phyloP scores from a whole-genome alignment of 371 early-diverging fungal species.

The Coemansia sp. region DNA sequence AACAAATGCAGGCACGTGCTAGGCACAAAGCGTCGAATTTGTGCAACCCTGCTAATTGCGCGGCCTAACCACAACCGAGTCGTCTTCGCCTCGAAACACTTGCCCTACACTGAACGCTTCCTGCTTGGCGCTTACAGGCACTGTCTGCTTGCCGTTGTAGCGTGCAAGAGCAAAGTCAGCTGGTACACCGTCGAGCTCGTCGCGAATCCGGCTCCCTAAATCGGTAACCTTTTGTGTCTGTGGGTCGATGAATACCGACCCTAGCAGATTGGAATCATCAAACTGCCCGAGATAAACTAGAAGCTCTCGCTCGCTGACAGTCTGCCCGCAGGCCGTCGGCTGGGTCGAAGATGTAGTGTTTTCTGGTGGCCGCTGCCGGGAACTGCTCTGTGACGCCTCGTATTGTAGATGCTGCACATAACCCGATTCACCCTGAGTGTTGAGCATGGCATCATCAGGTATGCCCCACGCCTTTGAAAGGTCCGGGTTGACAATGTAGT shows the following conservation, averaged over 20 bases:
- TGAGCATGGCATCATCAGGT: constrained; percentile 61
- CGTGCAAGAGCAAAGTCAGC: constrained; percentile 56
- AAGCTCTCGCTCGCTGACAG: constrained; percentile 29
- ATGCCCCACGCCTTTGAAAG: constrained; percentile 69
- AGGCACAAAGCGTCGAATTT: not conserved
- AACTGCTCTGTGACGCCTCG: constrained; percentile 27
- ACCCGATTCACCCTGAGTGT: constrained; percentile 28
- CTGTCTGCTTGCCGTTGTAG: constrained; percentile 62
- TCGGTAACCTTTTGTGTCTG: constrained; percentile 25
- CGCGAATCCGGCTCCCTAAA: constrained; percentile 16
- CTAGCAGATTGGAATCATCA: constrained; percentile 22
- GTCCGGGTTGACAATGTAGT: constrained; percentile 70
- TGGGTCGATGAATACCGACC: constrained; percentile 32
- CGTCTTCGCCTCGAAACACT: constrained; percentile 27
- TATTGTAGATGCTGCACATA: constrained; percentile 30
- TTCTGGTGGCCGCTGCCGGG: constrained; percentile 1
- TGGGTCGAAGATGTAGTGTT: not conserved
- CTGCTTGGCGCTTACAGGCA: constrained; percentile 68
- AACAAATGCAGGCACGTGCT: constrained; percentile 2
- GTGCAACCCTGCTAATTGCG: not conserved
- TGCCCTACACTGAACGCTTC: constrained; percentile 39
- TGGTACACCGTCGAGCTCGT: constrained; percentile 67
- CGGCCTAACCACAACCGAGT: constrained; percentile 24
- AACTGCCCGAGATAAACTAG: constrained; percentile 25
- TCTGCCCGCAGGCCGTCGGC: not conserved